phyloP scores from a whole-genome alignment of 2,329 filamentous ascomycete species.

The Alternaria sp. region DNA sequence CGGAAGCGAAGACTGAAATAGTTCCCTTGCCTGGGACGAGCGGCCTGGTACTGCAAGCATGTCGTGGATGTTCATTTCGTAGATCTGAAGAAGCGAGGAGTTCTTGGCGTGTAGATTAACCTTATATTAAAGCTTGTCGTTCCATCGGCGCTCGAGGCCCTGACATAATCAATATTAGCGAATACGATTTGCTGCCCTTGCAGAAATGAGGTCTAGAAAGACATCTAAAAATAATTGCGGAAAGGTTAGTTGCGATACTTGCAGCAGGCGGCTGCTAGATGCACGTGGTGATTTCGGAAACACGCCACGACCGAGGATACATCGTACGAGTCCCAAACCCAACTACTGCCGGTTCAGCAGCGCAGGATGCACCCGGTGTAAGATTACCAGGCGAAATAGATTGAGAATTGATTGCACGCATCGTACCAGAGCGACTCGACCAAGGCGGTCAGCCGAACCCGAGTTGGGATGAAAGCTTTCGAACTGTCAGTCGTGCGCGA shows the following conservation, averaged over 20 bases:
- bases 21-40: constrained; percentile 22
- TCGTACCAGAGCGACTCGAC: constrained; percentile 34
- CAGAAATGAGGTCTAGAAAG: constrained; percentile 31
- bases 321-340: constrained; percentile 41
- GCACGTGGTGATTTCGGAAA: constrained; percentile 22
- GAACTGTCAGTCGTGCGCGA: neutral
- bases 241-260: constrained; percentile 25
- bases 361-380: constrained; percentile 32
- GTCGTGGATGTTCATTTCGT: constrained; percentile 35
- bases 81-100: constrained; percentile 47
- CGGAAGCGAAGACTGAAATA: constrained; percentile 44
- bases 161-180: constrained; percentile 41
- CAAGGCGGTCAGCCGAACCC: constrained; percentile 22
- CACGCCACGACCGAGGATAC: constrained; percentile 10
- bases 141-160: constrained; percentile 34
- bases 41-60: constrained; percentile 23
- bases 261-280: constrained; percentile 18
- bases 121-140: constrained; percentile 54
- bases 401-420: constrained; percentile 47
- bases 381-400: constrained; percentile 36
- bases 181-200: constrained; percentile 43
- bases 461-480: neutral
- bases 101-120: constrained; percentile 52
- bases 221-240: constrained; percentile 43
- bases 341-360: constrained; percentile 29